Evolutionary conservation across 192 early-diverging fungal species (phyloP).

Genomic region (Umbelopsis ramanniana): DNA sequence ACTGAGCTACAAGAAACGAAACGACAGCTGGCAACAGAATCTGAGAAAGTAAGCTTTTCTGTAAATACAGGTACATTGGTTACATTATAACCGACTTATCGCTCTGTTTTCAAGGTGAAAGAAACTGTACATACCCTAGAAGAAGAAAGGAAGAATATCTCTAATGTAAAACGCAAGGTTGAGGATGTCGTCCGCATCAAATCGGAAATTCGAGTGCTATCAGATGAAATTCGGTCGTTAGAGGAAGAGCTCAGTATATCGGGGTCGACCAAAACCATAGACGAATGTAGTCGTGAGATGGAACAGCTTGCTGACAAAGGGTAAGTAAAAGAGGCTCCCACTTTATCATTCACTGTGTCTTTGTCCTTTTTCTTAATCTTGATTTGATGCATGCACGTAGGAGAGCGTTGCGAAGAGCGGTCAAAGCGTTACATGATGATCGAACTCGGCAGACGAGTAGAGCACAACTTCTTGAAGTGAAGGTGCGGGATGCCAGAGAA

Average conservation of each 20-base stretch:
- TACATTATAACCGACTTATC: neutral
- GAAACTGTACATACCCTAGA: constrained; percentile 33
- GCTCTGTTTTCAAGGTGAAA: neutral
- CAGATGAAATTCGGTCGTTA: constrained; percentile 51
- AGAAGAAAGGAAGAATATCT: constrained; percentile 25
- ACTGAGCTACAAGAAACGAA: constrained; percentile 34
- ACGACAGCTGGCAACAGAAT: constrained; percentile 28
- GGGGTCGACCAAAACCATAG: constrained; percentile 67
- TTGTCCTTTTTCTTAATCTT: constrained; percentile 35
- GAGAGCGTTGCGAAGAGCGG: constrained; percentile 35
- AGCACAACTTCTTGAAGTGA: constrained; percentile 44
- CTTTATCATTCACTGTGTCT: neutral
- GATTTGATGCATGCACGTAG: constrained; percentile 1
- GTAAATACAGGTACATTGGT: no score
- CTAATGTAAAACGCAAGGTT: constrained; percentile 40
- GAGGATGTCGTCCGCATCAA: constrained; percentile 44
- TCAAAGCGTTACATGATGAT: constrained; percentile 46
- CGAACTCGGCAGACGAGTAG: constrained; percentile 40
- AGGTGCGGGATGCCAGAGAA: constrained; percentile 35
- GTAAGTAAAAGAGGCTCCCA: constrained; percentile 33
- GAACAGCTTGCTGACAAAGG: constrained; percentile 51
- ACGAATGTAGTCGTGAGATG: constrained; percentile 69
- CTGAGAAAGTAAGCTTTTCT: constrained; percentile 32
- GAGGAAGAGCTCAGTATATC: constrained; percentile 51
- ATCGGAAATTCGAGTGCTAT: constrained; percentile 44